Evolutionary conservation across 2,329 filamentous ascomycete species (phyloP), one percentile per base, ranked within the genome.

Genomic region (Parafenestella ontariensis): DNA sequence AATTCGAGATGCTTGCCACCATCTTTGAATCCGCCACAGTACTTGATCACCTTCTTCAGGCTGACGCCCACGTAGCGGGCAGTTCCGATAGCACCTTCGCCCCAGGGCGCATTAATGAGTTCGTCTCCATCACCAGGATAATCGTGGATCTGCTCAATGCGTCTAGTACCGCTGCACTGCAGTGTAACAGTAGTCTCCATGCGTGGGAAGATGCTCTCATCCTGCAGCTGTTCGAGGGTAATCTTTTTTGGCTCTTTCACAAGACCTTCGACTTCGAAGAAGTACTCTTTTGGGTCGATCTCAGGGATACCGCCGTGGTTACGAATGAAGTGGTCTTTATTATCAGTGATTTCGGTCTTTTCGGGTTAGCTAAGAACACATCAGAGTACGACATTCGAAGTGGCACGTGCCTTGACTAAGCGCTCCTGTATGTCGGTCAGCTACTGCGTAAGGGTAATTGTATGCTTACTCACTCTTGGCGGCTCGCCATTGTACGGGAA

Each of bases 261-360:
- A 0, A 89, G 77, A 0, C 87, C 87, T 52, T 86, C 84, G 5
- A 90, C 70, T 1, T 77, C 74, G 15, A 89, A 77, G 21, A 76
- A 80, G 64, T 77, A 88, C 2, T 81, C 77, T 0, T 83, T 78
- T 1, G 80, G 75, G 8, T 89, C 81, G 49, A 91, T 89, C 7
- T 83, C 77, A 0, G 89, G 89, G 17, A 91, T 85, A 0, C 88
- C 88, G 9, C 89, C 88, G 57, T 91, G 89, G 54, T 91, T 91
- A 7, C 89, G 80, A 0, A 91, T 85, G 59, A 89, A 91, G 60
- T 87, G 84, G n/a, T 83, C 76, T 3, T 77, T 61, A 56, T 89
- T 91, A 0, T 81, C 77, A 0, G 89, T 91, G 34, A 90, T 81
- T 20, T 82, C 79, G 3, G 80, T 80, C 66, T 71, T 26, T 1